Conservation (phyloP, 176 grass and related monocot species). For the Aegilops bicornis region DNA sequence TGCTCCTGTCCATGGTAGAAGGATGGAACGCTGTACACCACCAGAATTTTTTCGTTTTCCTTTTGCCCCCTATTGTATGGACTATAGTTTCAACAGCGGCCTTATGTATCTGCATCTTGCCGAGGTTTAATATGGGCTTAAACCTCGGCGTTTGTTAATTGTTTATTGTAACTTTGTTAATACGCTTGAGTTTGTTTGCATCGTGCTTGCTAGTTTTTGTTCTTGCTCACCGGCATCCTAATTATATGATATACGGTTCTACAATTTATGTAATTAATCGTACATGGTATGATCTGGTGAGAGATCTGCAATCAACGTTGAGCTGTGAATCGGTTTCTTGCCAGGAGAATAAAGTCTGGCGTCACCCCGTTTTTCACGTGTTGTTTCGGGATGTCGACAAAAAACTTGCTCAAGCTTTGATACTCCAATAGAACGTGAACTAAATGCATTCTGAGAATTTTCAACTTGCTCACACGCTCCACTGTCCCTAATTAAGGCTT, state of each 20-base stretch:
- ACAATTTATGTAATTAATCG: neutral
- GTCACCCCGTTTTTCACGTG: too few relatives aligned
- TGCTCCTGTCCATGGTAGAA: slow-evolving; percentile 1
- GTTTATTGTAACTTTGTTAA: slow-evolving; percentile 40
- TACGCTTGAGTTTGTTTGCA: slow-evolving; percentile 9
- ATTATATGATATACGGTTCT: neutral
- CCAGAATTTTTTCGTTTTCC: neutral
- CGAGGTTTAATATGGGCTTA: slow-evolving; percentile 33
- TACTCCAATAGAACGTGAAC: too few relatives aligned
- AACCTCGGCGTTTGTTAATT: slow-evolving; percentile 35
- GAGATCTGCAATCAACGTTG: neutral
- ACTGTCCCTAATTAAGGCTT: too few relatives aligned
- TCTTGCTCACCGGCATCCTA: neutral
- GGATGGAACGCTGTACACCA: slow-evolving; percentile 30
- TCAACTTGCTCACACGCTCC: too few relatives aligned
- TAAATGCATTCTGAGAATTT: too few relatives aligned
- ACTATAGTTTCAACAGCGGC: slow-evolving; percentile 41
- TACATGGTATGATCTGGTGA: neutral
- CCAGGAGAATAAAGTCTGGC: neutral
- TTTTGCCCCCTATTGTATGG: slow-evolving; percentile 20
- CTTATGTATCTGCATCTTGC: slow-evolving; percentile 41
- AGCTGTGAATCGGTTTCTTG: neutral
- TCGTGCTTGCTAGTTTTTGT: slow-evolving; percentile 24
- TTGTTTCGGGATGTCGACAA: too few relatives aligned
- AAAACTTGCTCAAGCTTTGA: too few relatives aligned